Conservation (phyloP, 306 rosid species). For the Cucumis hystrix region DNA sequence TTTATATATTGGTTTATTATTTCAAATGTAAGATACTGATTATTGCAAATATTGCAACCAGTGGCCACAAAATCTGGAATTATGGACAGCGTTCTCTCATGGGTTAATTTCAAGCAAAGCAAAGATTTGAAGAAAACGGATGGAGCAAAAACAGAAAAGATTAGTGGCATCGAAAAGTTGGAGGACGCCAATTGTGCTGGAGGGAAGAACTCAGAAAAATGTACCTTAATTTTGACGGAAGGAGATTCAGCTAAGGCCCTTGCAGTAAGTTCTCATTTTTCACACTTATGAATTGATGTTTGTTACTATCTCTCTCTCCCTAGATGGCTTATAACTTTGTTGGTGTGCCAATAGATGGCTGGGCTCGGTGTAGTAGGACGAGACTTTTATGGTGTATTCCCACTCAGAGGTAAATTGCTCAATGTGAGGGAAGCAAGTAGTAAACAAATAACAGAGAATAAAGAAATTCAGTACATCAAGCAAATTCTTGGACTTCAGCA, state of each 20-base stretch:
- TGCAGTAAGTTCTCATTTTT: constrained; percentile 46
- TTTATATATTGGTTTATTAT: not conserved
- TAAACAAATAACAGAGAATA: constrained; percentile 66
- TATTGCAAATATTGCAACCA: constrained; percentile 4
- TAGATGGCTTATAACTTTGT: not conserved
- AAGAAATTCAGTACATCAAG: constrained; percentile 81
- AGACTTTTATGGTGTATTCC: constrained; percentile 87
- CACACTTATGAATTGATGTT: not conserved
- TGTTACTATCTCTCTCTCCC: not conserved
- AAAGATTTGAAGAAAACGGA: constrained; percentile 87
- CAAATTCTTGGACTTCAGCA: constrained; percentile 92
- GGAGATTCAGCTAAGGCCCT: constrained; percentile 99
- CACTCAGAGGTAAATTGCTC: constrained; percentile 80
- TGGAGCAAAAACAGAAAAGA: constrained; percentile 79
- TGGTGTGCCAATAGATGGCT: constrained; percentile 49
- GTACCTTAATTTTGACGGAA: constrained; percentile 90
- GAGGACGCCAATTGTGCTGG: constrained; percentile 98
- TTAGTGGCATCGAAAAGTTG: constrained; percentile 70
- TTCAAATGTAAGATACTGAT: not conserved
- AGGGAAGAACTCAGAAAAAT: constrained; percentile 66
- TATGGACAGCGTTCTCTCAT: constrained; percentile 76
- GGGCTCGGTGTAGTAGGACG: constrained; percentile 89
- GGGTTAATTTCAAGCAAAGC: constrained; percentile 85
- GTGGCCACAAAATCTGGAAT: constrained; percentile 79
- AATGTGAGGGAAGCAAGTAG: constrained; percentile 91